Percentiles rank a stretch among this genome's conserved stretches.
Conservation (phyloP, 2,329 filamentous ascomycete species). For the Beauveria australis region DNA sequence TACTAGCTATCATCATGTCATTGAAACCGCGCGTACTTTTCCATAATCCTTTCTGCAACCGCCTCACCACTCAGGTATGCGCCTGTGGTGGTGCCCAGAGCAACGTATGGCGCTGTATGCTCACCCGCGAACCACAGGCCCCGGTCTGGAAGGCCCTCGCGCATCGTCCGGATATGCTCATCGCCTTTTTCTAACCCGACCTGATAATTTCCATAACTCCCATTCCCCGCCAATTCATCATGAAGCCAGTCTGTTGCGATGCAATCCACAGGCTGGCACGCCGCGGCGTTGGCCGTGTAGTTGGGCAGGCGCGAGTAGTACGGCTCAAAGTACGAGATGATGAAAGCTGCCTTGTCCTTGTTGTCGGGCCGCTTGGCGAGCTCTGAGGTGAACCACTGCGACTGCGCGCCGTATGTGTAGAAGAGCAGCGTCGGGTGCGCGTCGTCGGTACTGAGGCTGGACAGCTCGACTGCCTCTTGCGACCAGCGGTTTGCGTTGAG, state of each 20-base stretch:
- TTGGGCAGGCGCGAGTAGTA: conserved; percentile 70
- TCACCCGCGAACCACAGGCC: conserved; percentile 84
- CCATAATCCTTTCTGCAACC: conserved; percentile 57
- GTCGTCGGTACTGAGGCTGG: conserved; percentile 47
- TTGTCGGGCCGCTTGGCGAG: conserved; percentile 34
- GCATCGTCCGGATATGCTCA: conserved; percentile 58
- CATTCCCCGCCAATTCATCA: conserved; percentile 72
- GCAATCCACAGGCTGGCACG: conserved; percentile 55
- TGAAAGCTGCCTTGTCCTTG: conserved; percentile 41
- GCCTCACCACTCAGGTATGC: conserved; percentile 88
- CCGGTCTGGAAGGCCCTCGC: conserved; percentile 53
- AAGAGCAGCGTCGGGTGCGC: conserved; percentile 80
- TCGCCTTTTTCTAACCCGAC: conserved; percentile 63
- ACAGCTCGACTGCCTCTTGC: conserved; percentile 70
- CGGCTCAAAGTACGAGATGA: conserved; percentile 63
- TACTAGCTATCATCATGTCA: not conserved
- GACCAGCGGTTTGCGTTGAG: conserved; percentile 60
- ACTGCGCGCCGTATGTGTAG: conserved; percentile 64
- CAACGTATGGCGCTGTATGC: conserved; percentile 85
- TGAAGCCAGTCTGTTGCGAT: conserved; percentile 70
- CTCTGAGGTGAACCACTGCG: conserved; percentile 41
- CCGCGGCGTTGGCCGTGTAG: conserved; percentile 44
- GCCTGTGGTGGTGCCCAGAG: conserved; percentile 78
- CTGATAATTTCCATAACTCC: conserved; percentile 82
- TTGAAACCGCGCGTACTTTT: conserved; percentile 36